Conservation (phyloP, 352 stramenopile genomes). For the Phytophthora tubulina region DNA sequence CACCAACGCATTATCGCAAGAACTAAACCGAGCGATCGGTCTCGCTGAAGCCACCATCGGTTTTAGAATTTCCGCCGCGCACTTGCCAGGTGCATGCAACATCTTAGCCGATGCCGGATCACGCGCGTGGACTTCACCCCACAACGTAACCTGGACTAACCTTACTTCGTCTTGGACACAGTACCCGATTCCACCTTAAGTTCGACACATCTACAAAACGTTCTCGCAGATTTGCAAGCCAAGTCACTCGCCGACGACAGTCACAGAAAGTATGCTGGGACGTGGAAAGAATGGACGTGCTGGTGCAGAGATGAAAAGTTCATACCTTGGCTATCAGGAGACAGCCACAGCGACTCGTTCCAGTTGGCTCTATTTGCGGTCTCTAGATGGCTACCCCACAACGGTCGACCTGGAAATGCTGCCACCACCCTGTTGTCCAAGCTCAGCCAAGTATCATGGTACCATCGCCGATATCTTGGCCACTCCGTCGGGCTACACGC, state of each 20-base stretch:
- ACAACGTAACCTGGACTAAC: constrained; percentile 22
- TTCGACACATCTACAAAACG: constrained; percentile 20
- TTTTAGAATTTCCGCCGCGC: constrained; percentile 8
- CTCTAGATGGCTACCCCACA: not conserved
- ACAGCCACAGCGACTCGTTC: not conserved
- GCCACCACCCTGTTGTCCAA: constrained; percentile 22
- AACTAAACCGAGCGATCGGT: constrained; percentile 10
- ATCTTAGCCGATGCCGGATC: constrained; percentile 9
- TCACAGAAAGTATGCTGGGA: constrained; percentile 12
- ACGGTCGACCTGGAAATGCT: not conserved
- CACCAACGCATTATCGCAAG: not conserved
- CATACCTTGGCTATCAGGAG: not conserved
- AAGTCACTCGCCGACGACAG: constrained; percentile 1
- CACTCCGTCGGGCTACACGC: constrained; percentile 18
- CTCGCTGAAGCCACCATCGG: constrained; percentile 7
- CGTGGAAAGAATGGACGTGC: not conserved
- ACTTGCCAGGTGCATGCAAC: constrained; percentile 9
- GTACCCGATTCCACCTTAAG: not conserved
- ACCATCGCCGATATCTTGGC: constrained; percentile 22
- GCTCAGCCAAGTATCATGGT: constrained; percentile 31
- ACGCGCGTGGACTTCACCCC: not conserved
- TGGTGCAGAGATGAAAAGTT: constrained; percentile 5
- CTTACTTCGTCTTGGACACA: constrained; percentile 17
- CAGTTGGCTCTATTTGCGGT: constrained; percentile 9
- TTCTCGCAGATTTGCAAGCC: constrained; percentile 19